phyloP scores from a whole-genome alignment of 2,329 filamentous ascomycete species.

The Pestalotiopsis sp. region DNA sequence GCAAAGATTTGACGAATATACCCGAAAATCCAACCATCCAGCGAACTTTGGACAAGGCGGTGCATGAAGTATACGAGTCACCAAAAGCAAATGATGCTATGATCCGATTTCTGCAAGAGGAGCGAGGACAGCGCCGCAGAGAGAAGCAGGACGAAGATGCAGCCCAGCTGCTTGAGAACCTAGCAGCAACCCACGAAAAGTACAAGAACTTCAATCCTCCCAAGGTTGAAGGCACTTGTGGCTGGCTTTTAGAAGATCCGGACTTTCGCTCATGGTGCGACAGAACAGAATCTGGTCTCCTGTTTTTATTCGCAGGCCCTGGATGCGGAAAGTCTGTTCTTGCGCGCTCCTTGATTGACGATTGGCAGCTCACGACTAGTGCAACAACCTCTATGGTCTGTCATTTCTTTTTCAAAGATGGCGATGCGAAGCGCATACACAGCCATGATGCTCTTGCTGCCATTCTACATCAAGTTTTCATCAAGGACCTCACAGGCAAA shows the following conservation, averaged over 20 bases:
- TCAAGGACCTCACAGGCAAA: conserved; percentile 4
- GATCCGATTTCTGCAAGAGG: conserved; percentile 16
- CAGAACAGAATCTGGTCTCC: neutral
- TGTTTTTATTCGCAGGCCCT: neutral
- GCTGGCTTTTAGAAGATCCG: conserved; percentile 32
- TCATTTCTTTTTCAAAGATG: conserved; percentile 38
- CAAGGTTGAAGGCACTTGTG: conserved; percentile 32
- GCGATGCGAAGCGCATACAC: conserved; percentile 21
- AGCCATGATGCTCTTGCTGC: conserved; percentile 21
- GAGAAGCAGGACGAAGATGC: neutral
- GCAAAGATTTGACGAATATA: conserved; percentile 1
- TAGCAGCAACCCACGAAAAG: conserved; percentile 14
- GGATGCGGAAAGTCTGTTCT: conserved; percentile 3
- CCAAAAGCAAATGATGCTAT: neutral
- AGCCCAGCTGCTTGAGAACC: conserved; percentile 18
- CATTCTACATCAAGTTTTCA: conserved; percentile 31
- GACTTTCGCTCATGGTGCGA: conserved; percentile 29
- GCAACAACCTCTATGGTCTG: conserved; percentile 25
- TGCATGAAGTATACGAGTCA: conserved; percentile 15
- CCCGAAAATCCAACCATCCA: no score
- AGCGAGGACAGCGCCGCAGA: conserved; percentile 2
- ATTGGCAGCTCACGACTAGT: conserved; percentile 17
- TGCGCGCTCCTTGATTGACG: neutral
- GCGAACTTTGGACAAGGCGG: no score
- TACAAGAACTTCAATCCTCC: conserved; percentile 27